Evolutionary conservation across 305 asterid species (phyloP).

Genomic region (Fraxinus nigra): DNA sequence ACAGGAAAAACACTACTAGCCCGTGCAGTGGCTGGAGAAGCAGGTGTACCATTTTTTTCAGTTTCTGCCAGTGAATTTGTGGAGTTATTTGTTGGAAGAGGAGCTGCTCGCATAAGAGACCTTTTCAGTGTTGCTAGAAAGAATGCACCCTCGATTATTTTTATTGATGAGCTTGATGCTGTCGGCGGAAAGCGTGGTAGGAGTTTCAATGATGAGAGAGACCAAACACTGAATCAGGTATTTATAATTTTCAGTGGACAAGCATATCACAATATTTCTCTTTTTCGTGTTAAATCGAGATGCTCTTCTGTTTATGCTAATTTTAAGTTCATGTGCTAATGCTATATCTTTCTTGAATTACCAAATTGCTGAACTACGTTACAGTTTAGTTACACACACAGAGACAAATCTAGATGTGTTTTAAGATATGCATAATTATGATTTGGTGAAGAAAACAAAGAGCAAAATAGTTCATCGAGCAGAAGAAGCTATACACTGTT

Average conservation of each 20-base stretch:
- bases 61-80: conserved; percentile 99
- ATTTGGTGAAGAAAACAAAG: neutral
- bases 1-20: conserved; percentile 92
- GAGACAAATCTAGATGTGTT: neutral
- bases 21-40: conserved; percentile 99
- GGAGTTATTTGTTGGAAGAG: conserved; percentile 93
- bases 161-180: conserved; percentile 95
- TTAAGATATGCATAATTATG: neutral
- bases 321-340: neutral
- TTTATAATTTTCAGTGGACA: neutral
- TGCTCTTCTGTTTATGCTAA: neutral
- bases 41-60: conserved; percentile 89
- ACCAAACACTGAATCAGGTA: conserved; percentile 96
- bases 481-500: neutral
- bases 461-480: no score
- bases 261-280: neutral
- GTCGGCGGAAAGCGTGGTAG: conserved; percentile 97
- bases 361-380: neutral
- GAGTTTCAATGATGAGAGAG: conserved; percentile 96
- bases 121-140: conserved; percentile 84
- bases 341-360: neutral
- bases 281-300: neutral
- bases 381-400: neutral
- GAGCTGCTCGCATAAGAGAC: conserved; percentile 94
- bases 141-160: conserved; percentile 86